Evolutionary conservation across 768 basidiomycete genomes (phyloP).

Genomic region (Boletus rufocinnamomeus): DNA sequence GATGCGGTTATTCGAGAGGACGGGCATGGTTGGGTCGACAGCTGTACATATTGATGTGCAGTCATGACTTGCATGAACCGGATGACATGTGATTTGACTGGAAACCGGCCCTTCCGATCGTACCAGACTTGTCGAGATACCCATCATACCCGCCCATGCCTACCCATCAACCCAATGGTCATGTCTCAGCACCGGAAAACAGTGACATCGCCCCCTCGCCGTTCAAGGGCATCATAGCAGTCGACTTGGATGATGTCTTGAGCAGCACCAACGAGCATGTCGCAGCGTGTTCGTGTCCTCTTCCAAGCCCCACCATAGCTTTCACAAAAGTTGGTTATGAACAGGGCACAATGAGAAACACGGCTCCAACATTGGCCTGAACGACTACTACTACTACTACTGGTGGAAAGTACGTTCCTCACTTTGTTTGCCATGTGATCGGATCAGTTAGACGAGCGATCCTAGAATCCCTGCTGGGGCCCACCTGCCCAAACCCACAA

Average conservation of each 20-base stretch:
- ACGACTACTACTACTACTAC: conserved; percentile 71
- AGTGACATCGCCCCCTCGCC: conserved; percentile 1
- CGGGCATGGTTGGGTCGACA: conserved; percentile 26
- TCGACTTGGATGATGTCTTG: conserved; percentile 72
- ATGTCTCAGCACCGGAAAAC: background rate
- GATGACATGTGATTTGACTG: conserved; percentile 15
- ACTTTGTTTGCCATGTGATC: background rate
- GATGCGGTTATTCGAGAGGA: conserved; percentile 41
- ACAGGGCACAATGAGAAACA: conserved; percentile 68
- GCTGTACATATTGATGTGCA: too few species aligned
- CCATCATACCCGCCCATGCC: conserved; percentile 11
- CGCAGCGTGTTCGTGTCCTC: conserved; percentile 47
- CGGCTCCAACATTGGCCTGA: conserved; percentile 53
- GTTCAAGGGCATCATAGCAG: conserved; percentile 50
- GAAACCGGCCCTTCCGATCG: too few species aligned
- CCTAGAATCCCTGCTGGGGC: conserved; percentile 61
- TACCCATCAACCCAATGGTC: background rate
- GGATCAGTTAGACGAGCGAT: conserved; percentile 2
- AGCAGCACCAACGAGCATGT: conserved; percentile 60
- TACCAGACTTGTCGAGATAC: background rate
- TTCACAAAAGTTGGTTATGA: conserved; percentile 1
- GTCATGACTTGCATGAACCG: background rate
- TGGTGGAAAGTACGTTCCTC: conserved; percentile 63
- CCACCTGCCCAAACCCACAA: conserved; percentile 53
- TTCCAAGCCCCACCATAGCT: background rate